Conservation (phyloP, 345 rosid species). For the Trapa incisa region DNA sequence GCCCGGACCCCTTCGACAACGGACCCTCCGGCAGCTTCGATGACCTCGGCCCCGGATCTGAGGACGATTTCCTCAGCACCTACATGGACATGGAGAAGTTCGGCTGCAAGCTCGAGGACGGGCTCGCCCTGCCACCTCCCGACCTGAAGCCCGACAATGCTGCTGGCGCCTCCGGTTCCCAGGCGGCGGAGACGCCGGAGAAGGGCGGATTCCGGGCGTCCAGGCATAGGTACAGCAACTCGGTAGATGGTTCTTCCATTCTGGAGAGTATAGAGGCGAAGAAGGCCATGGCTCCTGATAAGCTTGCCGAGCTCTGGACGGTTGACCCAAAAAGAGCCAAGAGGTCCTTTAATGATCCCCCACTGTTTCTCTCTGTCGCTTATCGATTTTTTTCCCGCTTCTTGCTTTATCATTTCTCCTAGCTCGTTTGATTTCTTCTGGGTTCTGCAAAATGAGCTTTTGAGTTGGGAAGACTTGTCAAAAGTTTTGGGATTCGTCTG, state of each 20-base stretch:
- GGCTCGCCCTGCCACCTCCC: slow-evolving; percentile 6
- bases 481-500: too few relatives aligned
- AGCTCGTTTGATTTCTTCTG: background rate
- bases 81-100: slow-evolving; percentile 18
- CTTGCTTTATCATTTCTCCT: background rate
- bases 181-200: background rate
- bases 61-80: slow-evolving; percentile 71
- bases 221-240: slow-evolving; percentile 25
- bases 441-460: background rate
- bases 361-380: background rate
- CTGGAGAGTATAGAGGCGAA: too few relatives aligned
- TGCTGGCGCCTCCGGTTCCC: slow-evolving; percentile 15
- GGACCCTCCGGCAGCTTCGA: slow-evolving; percentile 29
- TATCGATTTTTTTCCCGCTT: background rate
- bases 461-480: background rate
- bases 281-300: too few relatives aligned
- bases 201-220: slow-evolving; percentile 15
- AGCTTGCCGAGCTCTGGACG: slow-evolving; percentile 50
- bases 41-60: slow-evolving; percentile 55
- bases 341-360: slow-evolving; percentile 32
- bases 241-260: too few relatives aligned
- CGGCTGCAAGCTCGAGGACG: slow-evolving; percentile 41
- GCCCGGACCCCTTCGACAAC: slow-evolving; percentile 37
- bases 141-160: slow-evolving; percentile 26
- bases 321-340: slow-evolving; percentile 87